Conservation (phyloP, 306 rosid species). For the Biancaea sappan region DNA sequence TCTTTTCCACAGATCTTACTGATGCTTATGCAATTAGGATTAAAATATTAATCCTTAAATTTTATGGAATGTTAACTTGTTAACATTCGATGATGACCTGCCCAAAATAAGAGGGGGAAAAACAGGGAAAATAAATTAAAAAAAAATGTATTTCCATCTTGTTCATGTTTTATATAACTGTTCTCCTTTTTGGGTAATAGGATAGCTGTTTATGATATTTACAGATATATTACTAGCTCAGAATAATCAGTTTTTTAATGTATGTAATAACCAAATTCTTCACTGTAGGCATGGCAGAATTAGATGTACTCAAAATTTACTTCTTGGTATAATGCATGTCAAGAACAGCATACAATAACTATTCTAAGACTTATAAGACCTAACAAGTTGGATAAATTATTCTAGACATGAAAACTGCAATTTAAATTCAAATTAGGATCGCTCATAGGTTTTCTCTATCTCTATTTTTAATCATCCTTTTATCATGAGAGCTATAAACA, state of each 20-base stretch:
- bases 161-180: background rate
- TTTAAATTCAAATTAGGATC: background rate
- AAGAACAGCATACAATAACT: background rate
- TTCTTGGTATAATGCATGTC: background rate
- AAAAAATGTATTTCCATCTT: background rate
- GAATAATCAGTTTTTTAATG: background rate
- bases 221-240: background rate
- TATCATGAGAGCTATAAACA: background rate
- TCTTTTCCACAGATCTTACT: conserved; percentile 3
- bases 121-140: background rate
- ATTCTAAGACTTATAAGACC: background rate
- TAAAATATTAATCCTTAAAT: background rate
- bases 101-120: conserved; percentile 7
- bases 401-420: no score
- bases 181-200: conserved; percentile 18
- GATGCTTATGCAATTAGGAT: conserved; percentile 14
- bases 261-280: conserved; percentile 2
- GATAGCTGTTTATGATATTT: background rate
- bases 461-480: no score
- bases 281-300: background rate
- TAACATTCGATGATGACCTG: conserved; percentile 3
- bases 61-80: conserved; percentile 6
- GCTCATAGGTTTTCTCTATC: background rate
- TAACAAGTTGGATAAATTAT: no score
- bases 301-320: background rate